Base-by-base conservation (phyloP, 192 early-diverging fungal genomes). In the Diversispora epigaea region DNA sequence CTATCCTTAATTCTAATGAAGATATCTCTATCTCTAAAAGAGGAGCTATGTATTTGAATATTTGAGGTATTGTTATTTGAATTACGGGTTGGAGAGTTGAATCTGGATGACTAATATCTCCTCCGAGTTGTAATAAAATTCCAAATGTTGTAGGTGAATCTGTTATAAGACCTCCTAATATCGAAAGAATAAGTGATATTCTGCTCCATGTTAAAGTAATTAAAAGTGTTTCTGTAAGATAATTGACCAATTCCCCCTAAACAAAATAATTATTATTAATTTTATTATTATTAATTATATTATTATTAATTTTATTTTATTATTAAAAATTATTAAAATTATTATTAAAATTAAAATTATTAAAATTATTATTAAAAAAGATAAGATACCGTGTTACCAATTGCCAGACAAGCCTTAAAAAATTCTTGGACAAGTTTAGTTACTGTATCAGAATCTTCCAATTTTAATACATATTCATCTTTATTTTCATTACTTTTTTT, bases 1-100 rank as follows among this genome's bases (percentile, higher is more conserved):
- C 84, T 19, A 77, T 79, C 86, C 86, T 86, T 50, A 74, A 74
- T 12, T 55, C 32, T 39, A 22, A 44, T 32, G 10, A 50, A 49
- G 54, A 40, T 44, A 63, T 62, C 19, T 49, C 41, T 44, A 63
- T 62, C 19, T 49, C 41, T 25, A 63, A 10, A 25, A 32, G n/a
- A 5, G 21, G 1, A 6, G 46, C 15, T 46, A 74, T 25, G n/a
- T 58, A 61, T 50, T 44, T 22, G 25, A 74, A 57, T 17, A 74
- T 62, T 46, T 47, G n/a, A 46, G 72, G 60, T 47, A 74, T 74
- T 19, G 72, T 63, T 8, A 74, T 44, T 15, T 32, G 17, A 45
- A 39, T 56, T 0, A n/a, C 50, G 15, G 45, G 54, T 50, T 62
- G 71, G 9, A 73, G 43, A n/a, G 58, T n/a, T 0, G 68, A 47